Base-by-base conservation (phyloP, 2,329 filamentous ascomycete species). In the Aspergillus terreus region DNA sequence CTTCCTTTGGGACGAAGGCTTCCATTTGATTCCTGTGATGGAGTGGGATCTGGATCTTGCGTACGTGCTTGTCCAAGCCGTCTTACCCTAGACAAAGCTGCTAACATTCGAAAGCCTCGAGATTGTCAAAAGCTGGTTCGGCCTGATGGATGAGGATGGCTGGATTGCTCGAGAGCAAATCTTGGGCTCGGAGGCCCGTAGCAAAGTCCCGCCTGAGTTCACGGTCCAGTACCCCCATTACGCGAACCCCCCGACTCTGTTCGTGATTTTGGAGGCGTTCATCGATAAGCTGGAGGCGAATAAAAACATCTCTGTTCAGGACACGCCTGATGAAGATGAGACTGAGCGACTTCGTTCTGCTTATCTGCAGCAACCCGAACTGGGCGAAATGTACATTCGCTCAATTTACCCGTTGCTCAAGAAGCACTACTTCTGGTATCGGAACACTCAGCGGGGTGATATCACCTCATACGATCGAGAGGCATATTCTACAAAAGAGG, bases 111-210 rank as follows among this genome's bases (percentile, higher is more conserved):
- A 19, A 36, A 80, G 76, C 0, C 77, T 85, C 46, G 90, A 96
- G 57, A 90, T 99, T 58, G 82, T 97, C 56, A 89, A 87, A 74
- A 96, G 90, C 72, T 99, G 94, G 94, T 95, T 95, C 75, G 90
- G 86, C 58, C 82, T 95, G 15, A 96, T 97, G 82, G 94, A 99
- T 59, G 88, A 94, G 14, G 91, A 97, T 68, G 94, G 94, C 49
- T 99, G 94, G 94, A 97, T 99, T 66, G 90, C 86, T 3, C 87
- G 94, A 47, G 94, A 99, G 75, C 92, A 96, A 73, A 97, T 99
- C 53, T 82, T 99, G 2, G 94, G 94, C 1, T 73, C 82, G 2
- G 94, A 99, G 74, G 94, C 94, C 44, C 85, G 92, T 56, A 96
- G 88, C 79, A 97, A 96, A 73, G 94, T 99, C 2, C 94, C 94